A percentile compares a stretch with the other conserved stretches of the same genome.
Conservation (phyloP, 78 protist species). For the Dictyostelium intermedium region DNA sequence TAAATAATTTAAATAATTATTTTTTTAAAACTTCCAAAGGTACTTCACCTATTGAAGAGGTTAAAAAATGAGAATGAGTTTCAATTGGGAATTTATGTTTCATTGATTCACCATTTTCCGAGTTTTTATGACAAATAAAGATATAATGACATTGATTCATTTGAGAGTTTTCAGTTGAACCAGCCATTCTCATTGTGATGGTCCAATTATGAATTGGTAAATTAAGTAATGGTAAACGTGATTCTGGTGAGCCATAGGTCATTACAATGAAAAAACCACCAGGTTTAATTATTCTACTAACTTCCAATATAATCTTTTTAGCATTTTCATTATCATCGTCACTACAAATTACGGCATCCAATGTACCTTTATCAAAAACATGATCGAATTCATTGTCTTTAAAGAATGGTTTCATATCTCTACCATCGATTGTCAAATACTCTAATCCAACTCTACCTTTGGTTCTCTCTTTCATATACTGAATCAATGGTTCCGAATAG, state of each 20-base stretch:
- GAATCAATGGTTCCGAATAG: conserved; percentile 55
- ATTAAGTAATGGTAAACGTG: conserved; percentile 31
- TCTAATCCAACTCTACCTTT: conserved; percentile 36
- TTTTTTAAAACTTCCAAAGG: conserved; percentile 47
- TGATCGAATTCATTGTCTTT: conserved; percentile 11
- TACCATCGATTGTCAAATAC: conserved; percentile 70
- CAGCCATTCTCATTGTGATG: conserved; percentile 4
- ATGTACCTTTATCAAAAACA: conserved; percentile 75
- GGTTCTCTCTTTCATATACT: conserved; percentile 52
- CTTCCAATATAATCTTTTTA: conserved; percentile 38
- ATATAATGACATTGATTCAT: conserved; percentile 65
- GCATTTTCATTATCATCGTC: conserved; percentile 65
- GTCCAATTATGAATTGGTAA: conserved; percentile 23
- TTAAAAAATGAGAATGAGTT: conserved; percentile 2
- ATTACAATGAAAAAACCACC: conserved; percentile 79
- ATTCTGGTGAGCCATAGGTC: conserved; percentile 71
- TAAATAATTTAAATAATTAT: background rate
- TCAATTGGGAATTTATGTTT: background rate
- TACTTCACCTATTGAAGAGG: conserved; percentile 36
- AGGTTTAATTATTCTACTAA: conserved; percentile 55
- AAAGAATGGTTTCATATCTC: conserved; percentile 36
- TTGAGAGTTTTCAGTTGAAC: background rate
- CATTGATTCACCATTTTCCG: background rate
- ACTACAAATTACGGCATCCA: conserved; percentile 70
- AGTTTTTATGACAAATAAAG: conserved; percentile 30